A percentile compares a stretch with the other conserved stretches of the same genome.
Evolutionary conservation across 257 asterid genomes (phyloP).

Genomic region (Scutellaria minor): DNA sequence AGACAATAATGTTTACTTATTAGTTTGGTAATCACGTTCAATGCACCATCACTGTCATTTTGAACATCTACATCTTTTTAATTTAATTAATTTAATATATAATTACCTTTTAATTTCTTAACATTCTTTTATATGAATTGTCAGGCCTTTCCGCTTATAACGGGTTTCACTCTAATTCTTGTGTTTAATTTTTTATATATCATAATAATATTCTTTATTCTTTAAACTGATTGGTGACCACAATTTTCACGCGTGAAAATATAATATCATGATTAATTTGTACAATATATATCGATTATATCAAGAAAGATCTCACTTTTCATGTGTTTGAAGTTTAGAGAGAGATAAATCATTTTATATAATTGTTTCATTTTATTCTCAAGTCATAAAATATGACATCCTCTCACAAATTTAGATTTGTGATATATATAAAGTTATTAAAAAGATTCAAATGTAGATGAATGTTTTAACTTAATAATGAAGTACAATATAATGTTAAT

Average conservation of each 20-base stretch:
- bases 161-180: not conserved
- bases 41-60: constrained; percentile 36
- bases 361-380: too few species aligned
- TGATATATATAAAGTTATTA: too few species aligned
- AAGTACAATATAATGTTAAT: too few species aligned
- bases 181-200: not conserved
- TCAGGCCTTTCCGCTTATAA: not conserved
- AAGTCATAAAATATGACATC: too few species aligned
- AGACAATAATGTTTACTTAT: not conserved
- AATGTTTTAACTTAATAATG: too few species aligned
- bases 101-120: not conserved
- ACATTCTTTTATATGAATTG: not conserved
- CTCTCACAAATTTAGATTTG: too few species aligned
- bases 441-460: too few species aligned
- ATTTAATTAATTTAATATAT: not conserved
- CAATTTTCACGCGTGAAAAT: not conserved
- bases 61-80: not conserved
- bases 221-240: not conserved
- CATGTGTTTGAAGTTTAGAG: too few species aligned
- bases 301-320: too few species aligned
- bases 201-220: not conserved
- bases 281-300: too few species aligned
- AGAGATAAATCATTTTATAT: too few species aligned
- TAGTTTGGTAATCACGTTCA: constrained; percentile 28
- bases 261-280: not conserved